A percentile compares a stretch with the other conserved stretches of the same genome.
Evolutionary conservation across 2,329 filamentous ascomycete genomes (phyloP).

Genomic region (Acrodontium crateriforme): DNA sequence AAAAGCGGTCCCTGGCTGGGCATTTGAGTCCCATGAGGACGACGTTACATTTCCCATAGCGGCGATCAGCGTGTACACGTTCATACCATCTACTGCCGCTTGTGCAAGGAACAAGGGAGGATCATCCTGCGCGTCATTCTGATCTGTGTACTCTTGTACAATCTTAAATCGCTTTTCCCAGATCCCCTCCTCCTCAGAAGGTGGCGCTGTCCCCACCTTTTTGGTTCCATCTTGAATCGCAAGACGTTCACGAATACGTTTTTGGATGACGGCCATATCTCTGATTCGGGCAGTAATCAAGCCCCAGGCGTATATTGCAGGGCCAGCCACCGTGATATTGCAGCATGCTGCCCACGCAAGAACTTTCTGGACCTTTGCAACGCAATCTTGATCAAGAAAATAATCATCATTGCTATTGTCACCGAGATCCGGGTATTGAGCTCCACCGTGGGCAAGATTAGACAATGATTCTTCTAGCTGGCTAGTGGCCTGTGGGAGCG

Average conservation of each 20-base stretch:
- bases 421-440: slow-evolving; percentile 18
- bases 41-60: slow-evolving; percentile 31
- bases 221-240: slow-evolving; percentile 20
- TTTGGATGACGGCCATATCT: slow-evolving; percentile 19
- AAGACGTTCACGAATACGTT: slow-evolving; percentile 6
- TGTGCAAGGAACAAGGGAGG: slow-evolving; percentile 34
- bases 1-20: slow-evolving; percentile 43
- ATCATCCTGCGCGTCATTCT: slow-evolving; percentile 29
- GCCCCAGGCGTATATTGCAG: slow-evolving; percentile 69
- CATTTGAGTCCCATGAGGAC: slow-evolving; percentile 33
- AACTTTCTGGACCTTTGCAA: slow-evolving; percentile 61
- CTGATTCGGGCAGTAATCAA: slow-evolving; percentile 59
- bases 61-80: slow-evolving; percentile 36
- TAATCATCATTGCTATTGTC: slow-evolving; percentile 39
- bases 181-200: slow-evolving; percentile 5
- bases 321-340: slow-evolving; percentile 50
- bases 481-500: slow-evolving; percentile 47
- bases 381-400: slow-evolving; percentile 52
- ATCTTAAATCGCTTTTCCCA: slow-evolving; percentile 1
- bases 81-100: slow-evolving; percentile 32
- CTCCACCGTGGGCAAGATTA: slow-evolving; percentile 24
- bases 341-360: slow-evolving; percentile 46
- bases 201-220: too few relatives aligned
- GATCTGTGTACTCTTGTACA: too few relatives aligned
- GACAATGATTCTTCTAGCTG: slow-evolving; percentile 25